A percentile compares a stretch with the other conserved stretches of the same genome.
These are phyloP conservation scores for Epichloe scottii DNA, from an alignment of 2,329 filamentous ascomycete species.

Conservation along the genomic window DNA sequence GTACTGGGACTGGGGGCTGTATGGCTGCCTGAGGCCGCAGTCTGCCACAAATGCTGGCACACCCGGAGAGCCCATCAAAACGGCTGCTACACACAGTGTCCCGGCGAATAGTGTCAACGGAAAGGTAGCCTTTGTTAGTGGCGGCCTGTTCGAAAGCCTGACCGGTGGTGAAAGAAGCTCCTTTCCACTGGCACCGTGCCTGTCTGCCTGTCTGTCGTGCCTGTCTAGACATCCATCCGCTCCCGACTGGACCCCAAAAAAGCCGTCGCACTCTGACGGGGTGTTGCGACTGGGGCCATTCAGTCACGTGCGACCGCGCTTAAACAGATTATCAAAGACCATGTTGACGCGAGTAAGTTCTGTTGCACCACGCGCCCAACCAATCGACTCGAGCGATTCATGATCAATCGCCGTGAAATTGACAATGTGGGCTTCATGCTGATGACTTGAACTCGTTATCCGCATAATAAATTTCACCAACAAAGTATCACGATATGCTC, in stretches of 20 bases:
- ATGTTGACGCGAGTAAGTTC: background rate
- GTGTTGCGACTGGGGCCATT: background rate
- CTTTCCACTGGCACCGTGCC: background rate
- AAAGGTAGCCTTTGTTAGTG: slow-evolving; percentile 1
- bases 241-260: no score
- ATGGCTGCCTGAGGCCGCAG: slow-evolving; percentile 9
- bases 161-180: background rate
- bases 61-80: background rate
- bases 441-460: background rate
- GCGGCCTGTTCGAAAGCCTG: background rate
- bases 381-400: background rate
- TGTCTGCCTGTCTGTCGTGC: no score
- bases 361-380: background rate
- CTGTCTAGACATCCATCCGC: no score
- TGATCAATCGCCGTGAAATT: background rate
- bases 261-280: no score
- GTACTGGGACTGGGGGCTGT: background rate
- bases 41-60: background rate
- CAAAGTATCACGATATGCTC: background rate
- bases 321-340: background rate
- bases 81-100: background rate
- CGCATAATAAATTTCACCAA: background rate
- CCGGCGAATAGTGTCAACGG: background rate
- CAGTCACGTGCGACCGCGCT: slow-evolving; percentile 4
- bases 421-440: background rate